Conservation (phyloP, 257 asterid genomes). For the Solanum rostratum region DNA sequence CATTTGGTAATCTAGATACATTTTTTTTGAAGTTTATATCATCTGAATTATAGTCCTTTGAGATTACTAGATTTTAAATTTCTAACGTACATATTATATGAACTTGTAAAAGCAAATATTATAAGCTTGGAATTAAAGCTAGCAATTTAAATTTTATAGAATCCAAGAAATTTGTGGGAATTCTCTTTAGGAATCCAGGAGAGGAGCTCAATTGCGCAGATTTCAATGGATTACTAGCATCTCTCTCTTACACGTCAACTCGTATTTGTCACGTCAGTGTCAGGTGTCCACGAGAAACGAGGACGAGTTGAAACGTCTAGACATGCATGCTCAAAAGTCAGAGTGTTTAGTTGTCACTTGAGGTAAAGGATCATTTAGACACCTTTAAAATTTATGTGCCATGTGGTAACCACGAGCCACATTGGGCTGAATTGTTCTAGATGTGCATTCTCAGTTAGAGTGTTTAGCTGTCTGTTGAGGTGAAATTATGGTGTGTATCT, state of each 20-base stretch:
- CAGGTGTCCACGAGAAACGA: no score
- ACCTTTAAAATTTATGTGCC: neutral
- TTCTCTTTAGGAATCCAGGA: neutral
- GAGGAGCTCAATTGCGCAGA: neutral
- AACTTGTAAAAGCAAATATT: neutral
- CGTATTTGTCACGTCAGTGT: neutral
- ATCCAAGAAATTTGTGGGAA: neutral
- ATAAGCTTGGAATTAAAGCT: no score
- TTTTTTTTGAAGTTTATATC: neutral
- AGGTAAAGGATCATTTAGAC: neutral
- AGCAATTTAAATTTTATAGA: neutral
- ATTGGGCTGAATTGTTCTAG: neutral
- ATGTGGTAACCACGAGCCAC: neutral
- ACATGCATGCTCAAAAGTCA: neutral
- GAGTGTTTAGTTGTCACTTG: neutral
- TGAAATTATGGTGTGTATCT: neutral
- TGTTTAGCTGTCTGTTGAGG: neutral
- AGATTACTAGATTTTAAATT: neutral
- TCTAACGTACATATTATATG: neutral
- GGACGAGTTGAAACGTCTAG: neutral
- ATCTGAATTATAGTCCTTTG: neutral
- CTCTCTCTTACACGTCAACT: neutral
- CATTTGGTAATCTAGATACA: no score
- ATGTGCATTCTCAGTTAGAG: neutral
- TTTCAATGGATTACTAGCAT: neutral